A percentile compares a stretch with the other conserved stretches of the same genome.
phyloP scores from a whole-genome alignment of 176 grass and related monocot genomes.

The Bromus sterilis region DNA sequence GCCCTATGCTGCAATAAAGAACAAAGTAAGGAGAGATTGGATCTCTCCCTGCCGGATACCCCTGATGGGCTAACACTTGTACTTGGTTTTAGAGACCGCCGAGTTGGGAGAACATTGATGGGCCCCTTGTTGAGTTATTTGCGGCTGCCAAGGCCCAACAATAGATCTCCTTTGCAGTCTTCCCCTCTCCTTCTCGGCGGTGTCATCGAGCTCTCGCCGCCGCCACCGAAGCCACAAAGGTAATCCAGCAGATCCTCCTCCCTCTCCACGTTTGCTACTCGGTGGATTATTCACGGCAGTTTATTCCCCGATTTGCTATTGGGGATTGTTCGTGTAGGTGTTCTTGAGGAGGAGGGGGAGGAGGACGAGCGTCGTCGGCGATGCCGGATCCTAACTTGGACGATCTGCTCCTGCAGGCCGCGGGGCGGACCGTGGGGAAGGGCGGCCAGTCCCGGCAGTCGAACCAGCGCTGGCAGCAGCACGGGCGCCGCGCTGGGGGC shows the following conservation, averaged over 20 bases:
- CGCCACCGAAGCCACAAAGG: not conserved
- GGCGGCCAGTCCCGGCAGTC: constrained; percentile 19
- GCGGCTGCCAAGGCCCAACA: not conserved
- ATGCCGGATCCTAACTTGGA: constrained; percentile 49
- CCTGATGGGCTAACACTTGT: too few relatives aligned
- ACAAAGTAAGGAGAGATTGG: too few relatives aligned
- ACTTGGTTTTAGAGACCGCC: too few relatives aligned
- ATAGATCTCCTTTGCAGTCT: not conserved
- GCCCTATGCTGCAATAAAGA: too few relatives aligned
- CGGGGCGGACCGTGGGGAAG: constrained; percentile 48
- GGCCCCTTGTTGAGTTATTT: not conserved
- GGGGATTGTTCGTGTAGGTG: not conserved
- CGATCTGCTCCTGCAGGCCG: constrained; percentile 74
- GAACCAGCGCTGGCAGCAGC: constrained; percentile 32
- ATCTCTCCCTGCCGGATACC: too few relatives aligned
- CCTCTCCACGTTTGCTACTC: not conserved
- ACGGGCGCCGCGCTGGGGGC: not conserved
- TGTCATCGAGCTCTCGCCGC: not conserved
- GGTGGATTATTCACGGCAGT: not conserved
- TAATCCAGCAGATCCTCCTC: not conserved
- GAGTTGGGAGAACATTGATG: too few relatives aligned
- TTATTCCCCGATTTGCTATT: not conserved
- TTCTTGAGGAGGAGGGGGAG: not conserved
- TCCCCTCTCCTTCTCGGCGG: not conserved
- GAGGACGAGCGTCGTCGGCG: not conserved